Evolutionary conservation across 768 basidiomycete species (phyloP), one percentile per base, ranked within the genome.

Genomic region (Tephrocybe sp.): DNA sequence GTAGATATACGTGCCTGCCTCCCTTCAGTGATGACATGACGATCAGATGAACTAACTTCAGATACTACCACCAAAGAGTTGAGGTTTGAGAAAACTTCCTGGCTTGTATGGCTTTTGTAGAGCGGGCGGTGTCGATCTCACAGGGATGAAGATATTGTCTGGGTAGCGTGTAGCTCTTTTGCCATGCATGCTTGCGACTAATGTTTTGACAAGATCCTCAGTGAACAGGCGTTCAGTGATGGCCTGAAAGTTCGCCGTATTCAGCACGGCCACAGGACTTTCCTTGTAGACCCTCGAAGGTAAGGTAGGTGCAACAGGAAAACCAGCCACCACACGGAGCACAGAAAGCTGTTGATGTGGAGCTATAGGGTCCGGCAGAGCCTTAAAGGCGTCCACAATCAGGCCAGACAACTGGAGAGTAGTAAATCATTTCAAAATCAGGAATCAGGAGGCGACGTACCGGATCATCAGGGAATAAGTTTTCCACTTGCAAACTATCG

Each of bases 111-210:
- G n/a, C n/a, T n/a, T n/a, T n/a, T n/a, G n/a, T n/a, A n/a, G n/a
- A n/a, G n/a, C n/a, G n/a, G n/a, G n/a, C n/a, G n/a, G n/a, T n/a
- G n/a, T n/a, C n/a, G n/a, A n/a, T n/a, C n/a, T n/a, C n/a, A n/a
- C n/a, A n/a, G 27, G 27, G 11, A 29, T 15, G n/a, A 34, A 34
- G 6, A 16, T 16, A 16, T 34, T 16, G 16, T 34, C 33, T 16
- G 33, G 13, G n/a, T 34, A 34, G 4, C 33, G 7, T 15, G 23
- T 18, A 4, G 34, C 6, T 15, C 45, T 46, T 31, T 39, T 47
- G 16, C 21, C 27, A 47, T 47, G 46, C 46, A 47, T 47, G 16
- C 46, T 47, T n/a, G 33, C 37, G 8, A 47, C 25, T 25, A 47
- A n/a, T 11, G 25, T 30, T 22, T 40, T 18, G 8, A 47, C 22